Conservation (phyloP, 2,329 filamentous ascomycete genomes). For the Gnomoniopsis sp. region DNA sequence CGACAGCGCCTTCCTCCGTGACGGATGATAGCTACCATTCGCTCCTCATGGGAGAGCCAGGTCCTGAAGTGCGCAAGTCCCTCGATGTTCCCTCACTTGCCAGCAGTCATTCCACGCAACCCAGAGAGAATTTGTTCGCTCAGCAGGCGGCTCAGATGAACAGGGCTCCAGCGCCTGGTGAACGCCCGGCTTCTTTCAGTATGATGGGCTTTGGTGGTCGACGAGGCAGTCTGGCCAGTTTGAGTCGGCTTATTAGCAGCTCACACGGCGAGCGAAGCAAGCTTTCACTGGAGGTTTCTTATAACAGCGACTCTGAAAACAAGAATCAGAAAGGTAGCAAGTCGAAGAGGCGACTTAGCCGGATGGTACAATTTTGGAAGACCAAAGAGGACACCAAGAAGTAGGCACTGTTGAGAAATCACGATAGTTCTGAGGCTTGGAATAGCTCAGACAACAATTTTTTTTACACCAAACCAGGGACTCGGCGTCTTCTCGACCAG, state of each 20-base stretch:
- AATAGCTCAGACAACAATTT: slow-evolving; percentile 4
- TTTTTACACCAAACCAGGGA: slow-evolving; percentile 21
- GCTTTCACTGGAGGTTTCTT: slow-evolving; percentile 63
- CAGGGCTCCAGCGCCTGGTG: slow-evolving; percentile 46
- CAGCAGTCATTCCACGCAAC: slow-evolving; percentile 75
- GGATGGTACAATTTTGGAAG: slow-evolving; percentile 79
- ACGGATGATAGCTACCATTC: slow-evolving; percentile 72
- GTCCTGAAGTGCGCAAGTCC: slow-evolving; percentile 68
- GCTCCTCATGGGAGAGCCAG: slow-evolving; percentile 68
- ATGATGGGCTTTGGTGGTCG: slow-evolving; percentile 64
- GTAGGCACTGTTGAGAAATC: neutral
- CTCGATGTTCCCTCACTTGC: slow-evolving; percentile 69
- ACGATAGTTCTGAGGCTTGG: slow-evolving; percentile 18
- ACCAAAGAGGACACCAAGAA: slow-evolving; percentile 39
- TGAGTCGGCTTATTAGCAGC: slow-evolving; percentile 72
- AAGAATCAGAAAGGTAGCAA: slow-evolving; percentile 59
- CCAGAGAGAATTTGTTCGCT: slow-evolving; percentile 58
- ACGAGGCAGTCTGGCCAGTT: slow-evolving; percentile 71
- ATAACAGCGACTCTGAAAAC: slow-evolving; percentile 52
- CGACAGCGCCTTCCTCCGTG: slow-evolving; percentile 71
- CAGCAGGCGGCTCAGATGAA: slow-evolving; percentile 43
- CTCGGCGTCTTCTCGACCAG: slow-evolving; percentile 26
- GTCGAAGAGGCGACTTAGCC: slow-evolving; percentile 62
- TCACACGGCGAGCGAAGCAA: slow-evolving; percentile 74
- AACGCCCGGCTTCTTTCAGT: slow-evolving; percentile 61